phyloP scores from a whole-genome alignment of 768 basidiomycete species.

The Rhodotorula taiwanensis region DNA sequence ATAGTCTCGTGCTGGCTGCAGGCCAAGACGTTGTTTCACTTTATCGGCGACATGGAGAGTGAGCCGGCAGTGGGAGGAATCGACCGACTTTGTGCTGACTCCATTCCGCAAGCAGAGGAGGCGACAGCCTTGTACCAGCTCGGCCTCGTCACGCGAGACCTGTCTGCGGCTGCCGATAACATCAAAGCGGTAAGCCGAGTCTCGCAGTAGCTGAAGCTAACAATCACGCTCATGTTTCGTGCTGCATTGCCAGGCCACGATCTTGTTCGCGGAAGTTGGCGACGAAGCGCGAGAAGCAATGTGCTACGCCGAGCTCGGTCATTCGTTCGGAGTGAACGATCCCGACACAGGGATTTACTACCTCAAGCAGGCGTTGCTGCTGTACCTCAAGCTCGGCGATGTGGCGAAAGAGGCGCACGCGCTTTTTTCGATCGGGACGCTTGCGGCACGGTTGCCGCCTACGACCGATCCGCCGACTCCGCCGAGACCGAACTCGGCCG shows the following conservation, averaged over 20 bases:
- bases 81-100: neutral
- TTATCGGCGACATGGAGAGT: constrained; percentile 5
- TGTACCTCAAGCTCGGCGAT: constrained; percentile 23
- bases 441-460: constrained; percentile 1
- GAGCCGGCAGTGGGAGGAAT: neutral
- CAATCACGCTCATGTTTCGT: neutral
- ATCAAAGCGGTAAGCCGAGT: constrained; percentile 11
- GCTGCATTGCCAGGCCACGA: constrained; percentile 9
- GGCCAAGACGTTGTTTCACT: constrained; percentile 7
- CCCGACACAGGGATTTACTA: constrained; percentile 1
- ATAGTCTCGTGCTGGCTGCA: neutral
- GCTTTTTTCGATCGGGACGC: constrained; percentile 7
- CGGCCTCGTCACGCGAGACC: constrained; percentile 1
- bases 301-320: constrained; percentile 21
- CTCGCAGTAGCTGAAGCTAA: neutral
- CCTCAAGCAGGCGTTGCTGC: constrained; percentile 17
- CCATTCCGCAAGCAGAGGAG: constrained; percentile 8
- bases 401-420: constrained; percentile 3
- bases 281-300: constrained; percentile 15
- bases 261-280: constrained; percentile 4
- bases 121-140: constrained; percentile 26
- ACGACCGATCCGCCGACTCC: neutral
- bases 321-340: constrained; percentile 7
- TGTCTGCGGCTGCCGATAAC: constrained; percentile 2
- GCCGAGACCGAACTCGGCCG: neutral